Evolutionary conservation across 495 filamentous ascomycete genomes (phyloP), one percentile per base, ranked within the genome.

Genomic region (Friedmanniomyces endolithicus): DNA sequence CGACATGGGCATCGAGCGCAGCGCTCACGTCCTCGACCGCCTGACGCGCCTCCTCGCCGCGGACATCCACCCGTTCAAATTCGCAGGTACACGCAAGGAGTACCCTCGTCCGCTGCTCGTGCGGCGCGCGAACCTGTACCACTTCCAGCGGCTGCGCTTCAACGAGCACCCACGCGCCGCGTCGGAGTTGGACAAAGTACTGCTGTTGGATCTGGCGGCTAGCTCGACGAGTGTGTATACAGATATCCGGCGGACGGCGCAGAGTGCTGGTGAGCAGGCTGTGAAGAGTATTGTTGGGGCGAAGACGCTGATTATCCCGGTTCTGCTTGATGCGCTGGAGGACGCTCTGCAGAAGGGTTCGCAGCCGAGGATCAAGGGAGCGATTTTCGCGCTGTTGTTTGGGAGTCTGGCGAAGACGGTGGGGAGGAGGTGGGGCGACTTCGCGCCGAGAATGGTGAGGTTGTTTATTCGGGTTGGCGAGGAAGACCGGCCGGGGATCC

Each of bases 151-250:
- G 25, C 74, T 96, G 34, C 83, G 90, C 52, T 90, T 96, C 68
- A 97, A 99, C 61, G 85, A 90, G 39, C 82, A 86, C 4, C 84
- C 90, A 29, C 78, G 92, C 39, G 83, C 82, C 25, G 86, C 87
- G 60, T 90, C 87, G 24, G 81, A 85, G 17, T 76, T 97, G 20
- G 89, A 96, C 66, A 87, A 86, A 64, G 75, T 75, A 9, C 72
- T 99, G 11, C 75, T 99, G 0, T 71, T 90, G 24, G 92, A 97
- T 67, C 78, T 99, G 35, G 90, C 89, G 22, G 78, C 90, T 62
- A 95, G 90, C 1, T 86, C 85, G 55, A 86, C 95, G 24, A 95
- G 90, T n/a, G 72, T 87, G 17, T 99, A 99, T 65, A 89, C 92
- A 0, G 92, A 99, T 62, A 90, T 96, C 24, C 86, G 92, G 12